Evolutionary conservation across 805 yeast species (phyloP).

Genomic region (Suhomyces xylopsoci): DNA sequence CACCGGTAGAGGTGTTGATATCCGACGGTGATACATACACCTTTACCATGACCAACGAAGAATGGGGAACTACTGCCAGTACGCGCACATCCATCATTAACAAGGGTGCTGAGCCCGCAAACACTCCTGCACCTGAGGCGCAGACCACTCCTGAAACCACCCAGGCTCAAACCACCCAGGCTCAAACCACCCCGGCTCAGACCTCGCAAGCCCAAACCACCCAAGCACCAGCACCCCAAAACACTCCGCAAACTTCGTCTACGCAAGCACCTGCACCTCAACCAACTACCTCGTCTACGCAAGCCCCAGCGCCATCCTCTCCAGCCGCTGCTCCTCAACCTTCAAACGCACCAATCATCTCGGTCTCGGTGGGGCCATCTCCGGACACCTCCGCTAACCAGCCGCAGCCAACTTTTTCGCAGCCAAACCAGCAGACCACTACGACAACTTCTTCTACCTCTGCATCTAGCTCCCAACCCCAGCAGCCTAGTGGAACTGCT

Average conservation of each 20-base stretch:
- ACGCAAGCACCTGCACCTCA: conserved; percentile 18
- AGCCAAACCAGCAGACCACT: conserved; percentile 7
- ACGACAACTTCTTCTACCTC: conserved; percentile 12
- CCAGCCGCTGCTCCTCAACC: conserved; percentile 5
- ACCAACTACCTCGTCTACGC: conserved; percentile 9
- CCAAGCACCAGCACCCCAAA: not conserved
- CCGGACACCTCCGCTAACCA: conserved; percentile 11
- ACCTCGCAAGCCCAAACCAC: not conserved
- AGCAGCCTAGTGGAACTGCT: conserved; percentile 7
- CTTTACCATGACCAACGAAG: conserved; percentile 34
- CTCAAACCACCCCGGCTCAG: not conserved
- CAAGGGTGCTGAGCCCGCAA: conserved; percentile 12
- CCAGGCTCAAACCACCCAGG: not conserved
- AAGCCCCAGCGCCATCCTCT: not conserved
- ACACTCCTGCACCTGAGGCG: conserved; percentile 9
- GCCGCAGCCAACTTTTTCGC: conserved; percentile 20
- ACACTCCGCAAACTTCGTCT: not conserved
- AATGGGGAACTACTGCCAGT: conserved; percentile 31
- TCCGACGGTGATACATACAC: conserved; percentile 53
- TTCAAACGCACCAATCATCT: not conserved
- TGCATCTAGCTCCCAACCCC: conserved; percentile 5
- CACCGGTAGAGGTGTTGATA: conserved; percentile 51
- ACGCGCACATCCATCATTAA: conserved; percentile 31
- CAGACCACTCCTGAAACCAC: conserved; percentile 14
- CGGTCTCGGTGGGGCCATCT: not conserved